Conservation (phyloP, 495 filamentous ascomycete genomes). For the Chaetomium tenue region DNA sequence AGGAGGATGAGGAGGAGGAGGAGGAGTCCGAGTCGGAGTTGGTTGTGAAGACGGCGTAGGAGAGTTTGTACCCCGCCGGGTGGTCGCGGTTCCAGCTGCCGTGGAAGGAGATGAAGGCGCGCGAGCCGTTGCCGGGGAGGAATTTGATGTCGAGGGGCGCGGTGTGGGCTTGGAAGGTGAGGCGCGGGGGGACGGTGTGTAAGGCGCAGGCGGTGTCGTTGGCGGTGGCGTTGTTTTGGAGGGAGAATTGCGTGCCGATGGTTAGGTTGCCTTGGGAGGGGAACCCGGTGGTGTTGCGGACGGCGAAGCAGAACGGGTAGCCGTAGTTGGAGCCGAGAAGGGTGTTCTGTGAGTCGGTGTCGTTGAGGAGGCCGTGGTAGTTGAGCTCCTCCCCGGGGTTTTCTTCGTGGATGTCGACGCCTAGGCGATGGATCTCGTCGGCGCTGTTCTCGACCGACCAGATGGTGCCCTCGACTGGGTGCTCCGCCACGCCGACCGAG, state of each 20-base stretch:
- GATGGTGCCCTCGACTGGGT: slow-evolving; percentile 53
- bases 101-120: slow-evolving; percentile 45
- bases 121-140: slow-evolving; percentile 21
- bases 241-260: slow-evolving; percentile 43
- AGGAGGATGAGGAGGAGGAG: no score
- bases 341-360: slow-evolving; percentile 23
- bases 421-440: slow-evolving; percentile 56
- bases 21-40: no score
- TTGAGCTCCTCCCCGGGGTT: slow-evolving; percentile 78
- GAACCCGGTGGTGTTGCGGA: slow-evolving; percentile 52
- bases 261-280: slow-evolving; percentile 27
- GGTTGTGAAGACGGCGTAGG: slow-evolving; percentile 42
- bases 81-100: slow-evolving; percentile 53
- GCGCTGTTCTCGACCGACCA: slow-evolving; percentile 73
- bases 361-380: slow-evolving; percentile 61
- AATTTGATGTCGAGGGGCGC: slow-evolving; percentile 64
- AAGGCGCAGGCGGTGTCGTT: slow-evolving; percentile 50
- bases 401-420: slow-evolving; percentile 61
- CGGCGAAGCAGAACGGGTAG: slow-evolving; percentile 67
- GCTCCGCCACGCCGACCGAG: slow-evolving; percentile 62
- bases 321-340: slow-evolving; percentile 53
- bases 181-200: slow-evolving; percentile 44
- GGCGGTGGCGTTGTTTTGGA: slow-evolving; percentile 25
- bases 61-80: slow-evolving; percentile 58
- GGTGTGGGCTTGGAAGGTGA: slow-evolving; percentile 59